These are phyloP conservation scores for Ophiostoma tasmaniense DNA, from an alignment of 2,329 filamentous ascomycete species.

Conservation along the genomic window DNA sequence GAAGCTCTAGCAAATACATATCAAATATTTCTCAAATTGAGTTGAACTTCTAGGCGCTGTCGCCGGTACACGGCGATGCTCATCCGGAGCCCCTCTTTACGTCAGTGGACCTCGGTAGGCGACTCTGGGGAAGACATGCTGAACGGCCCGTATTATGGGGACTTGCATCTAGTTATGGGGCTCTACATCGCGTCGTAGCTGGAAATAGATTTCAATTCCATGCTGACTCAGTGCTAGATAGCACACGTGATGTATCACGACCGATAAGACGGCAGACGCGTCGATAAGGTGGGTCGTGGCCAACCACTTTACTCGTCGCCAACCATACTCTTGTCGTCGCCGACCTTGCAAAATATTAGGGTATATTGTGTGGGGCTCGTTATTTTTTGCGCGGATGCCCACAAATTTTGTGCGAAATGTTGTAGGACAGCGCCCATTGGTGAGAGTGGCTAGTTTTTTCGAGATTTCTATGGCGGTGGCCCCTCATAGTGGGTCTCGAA, in stretches of 20 bases:
- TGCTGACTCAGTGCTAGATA: not conserved
- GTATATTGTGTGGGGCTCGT: constrained; percentile 26
- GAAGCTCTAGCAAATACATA: not conserved
- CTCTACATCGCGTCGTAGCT: too few relatives aligned
- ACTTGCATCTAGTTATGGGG: not conserved
- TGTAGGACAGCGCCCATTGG: constrained; percentile 22
- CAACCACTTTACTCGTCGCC: constrained; percentile 12
- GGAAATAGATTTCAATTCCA: not conserved
- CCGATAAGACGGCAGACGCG: not conserved
- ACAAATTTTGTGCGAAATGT: constrained; percentile 27
- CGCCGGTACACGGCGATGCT: not conserved
- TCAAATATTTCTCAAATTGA: not conserved
- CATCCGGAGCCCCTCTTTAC: constrained; percentile 2
- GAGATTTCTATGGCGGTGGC: not conserved
- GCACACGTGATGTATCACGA: constrained; percentile 7
- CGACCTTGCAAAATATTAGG: constrained; percentile 29
- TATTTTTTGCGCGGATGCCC: constrained; percentile 27
- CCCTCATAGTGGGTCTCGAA: constrained; percentile 6
- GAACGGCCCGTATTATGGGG: not conserved
- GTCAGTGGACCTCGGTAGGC: constrained; percentile 16
- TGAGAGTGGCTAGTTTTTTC: constrained; percentile 9
- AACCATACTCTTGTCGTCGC: constrained; percentile 23
- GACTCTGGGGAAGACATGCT: not conserved
- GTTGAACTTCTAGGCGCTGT: not conserved
- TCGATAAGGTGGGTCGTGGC: constrained; percentile 6